Percentiles rank a stretch among this genome's conserved stretches.
phyloP scores from a whole-genome alignment of 345 rosid genomes.

The Brassica rapa region DNA sequence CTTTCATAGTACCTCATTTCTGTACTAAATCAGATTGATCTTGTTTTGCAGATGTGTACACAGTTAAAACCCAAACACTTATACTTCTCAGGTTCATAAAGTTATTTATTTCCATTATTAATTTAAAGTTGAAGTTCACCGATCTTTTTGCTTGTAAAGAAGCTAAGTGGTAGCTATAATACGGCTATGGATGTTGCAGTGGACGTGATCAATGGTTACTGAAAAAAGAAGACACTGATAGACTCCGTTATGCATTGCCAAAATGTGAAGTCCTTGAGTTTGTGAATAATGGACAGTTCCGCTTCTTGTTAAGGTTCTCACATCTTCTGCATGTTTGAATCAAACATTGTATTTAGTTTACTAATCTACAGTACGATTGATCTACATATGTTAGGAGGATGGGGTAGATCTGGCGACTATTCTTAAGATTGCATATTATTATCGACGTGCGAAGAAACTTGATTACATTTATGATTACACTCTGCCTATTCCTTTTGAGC shows the following conservation, averaged over 20 bases:
- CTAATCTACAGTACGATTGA: not conserved
- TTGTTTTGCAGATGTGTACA: conserved; percentile 29
- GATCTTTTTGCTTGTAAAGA: not conserved
- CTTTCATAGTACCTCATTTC: not conserved
- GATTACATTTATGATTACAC: conserved; percentile 53
- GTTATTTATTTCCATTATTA: conserved; percentile 11
- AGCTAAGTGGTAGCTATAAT: not conserved
- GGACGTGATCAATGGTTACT: conserved; percentile 71
- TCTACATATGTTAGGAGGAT: conserved; percentile 49
- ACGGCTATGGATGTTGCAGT: conserved; percentile 41
- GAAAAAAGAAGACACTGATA: conserved; percentile 62
- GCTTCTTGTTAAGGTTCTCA: conserved; percentile 55
- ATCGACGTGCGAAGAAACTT: conserved; percentile 49
- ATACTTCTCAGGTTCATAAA: conserved; percentile 58
- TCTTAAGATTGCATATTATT: conserved; percentile 50
- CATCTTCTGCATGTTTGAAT: conserved; percentile 29
- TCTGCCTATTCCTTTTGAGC: conserved; percentile 54
- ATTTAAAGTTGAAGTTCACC: not conserved
- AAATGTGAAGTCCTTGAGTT: conserved; percentile 55
- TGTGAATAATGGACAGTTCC: conserved; percentile 59
- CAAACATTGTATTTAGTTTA: not conserved
- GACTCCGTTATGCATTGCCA: conserved; percentile 47
- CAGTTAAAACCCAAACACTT: conserved; percentile 58
- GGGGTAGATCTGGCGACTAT: conserved; percentile 49
- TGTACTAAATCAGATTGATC: no score